Evolutionary conservation across 2,329 filamentous ascomycete species (phyloP).

Genomic region (Nannizzia gypsea): DNA sequence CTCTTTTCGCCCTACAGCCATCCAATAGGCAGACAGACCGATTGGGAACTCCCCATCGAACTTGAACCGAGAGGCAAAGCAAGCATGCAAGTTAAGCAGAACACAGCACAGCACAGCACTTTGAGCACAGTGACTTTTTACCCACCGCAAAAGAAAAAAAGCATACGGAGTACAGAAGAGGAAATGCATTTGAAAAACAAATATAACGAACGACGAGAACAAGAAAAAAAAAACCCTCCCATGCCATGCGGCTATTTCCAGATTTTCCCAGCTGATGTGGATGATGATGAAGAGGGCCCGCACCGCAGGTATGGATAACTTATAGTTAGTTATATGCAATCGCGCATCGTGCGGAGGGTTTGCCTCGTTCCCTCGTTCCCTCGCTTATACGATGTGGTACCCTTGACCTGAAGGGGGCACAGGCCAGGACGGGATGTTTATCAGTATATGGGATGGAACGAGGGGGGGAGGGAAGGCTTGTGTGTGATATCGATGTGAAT

Average conservation of each 20-base stretch:
- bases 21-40: neutral
- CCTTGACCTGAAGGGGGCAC: neutral
- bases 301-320: neutral
- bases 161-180: no score
- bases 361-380: neutral
- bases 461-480: no score
- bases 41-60: neutral
- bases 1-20: neutral
- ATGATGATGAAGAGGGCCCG: neutral
- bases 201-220: no score
- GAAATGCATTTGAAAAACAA: no score
- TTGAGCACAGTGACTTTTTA: no score
- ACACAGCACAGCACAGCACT: no score
- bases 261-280: neutral
- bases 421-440: no score
- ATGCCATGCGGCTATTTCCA: neutral
- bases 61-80: neutral
- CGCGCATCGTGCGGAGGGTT: neutral
- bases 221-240: neutral
- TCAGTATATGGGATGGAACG: no score
- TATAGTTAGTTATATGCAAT: neutral
- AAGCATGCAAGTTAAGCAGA: neutral
- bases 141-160: no score
- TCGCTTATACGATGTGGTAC: neutral
- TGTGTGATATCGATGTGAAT: neutral